Percentiles rank a stretch among this genome's conserved stretches.
phyloP scores from a whole-genome alignment of 83 land plant species.

The Diphasiastrum complanatum region DNA sequence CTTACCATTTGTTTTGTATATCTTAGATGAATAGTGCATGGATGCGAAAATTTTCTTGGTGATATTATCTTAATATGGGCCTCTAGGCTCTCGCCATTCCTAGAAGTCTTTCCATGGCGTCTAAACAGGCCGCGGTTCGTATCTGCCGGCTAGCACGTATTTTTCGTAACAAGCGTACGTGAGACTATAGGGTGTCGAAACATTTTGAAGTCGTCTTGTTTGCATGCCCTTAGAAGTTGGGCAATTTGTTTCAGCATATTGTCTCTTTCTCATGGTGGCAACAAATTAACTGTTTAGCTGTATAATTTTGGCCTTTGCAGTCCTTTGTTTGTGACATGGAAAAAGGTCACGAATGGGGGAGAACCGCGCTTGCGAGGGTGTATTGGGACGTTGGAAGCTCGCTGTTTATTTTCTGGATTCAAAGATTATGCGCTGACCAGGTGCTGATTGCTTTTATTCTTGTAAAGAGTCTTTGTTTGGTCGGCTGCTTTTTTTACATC shows the following conservation, averaged over 20 bases:
- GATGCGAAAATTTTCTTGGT: too few species aligned
- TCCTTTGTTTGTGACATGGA: conserved; percentile 99
- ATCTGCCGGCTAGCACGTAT: too few species aligned
- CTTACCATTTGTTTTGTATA: too few species aligned
- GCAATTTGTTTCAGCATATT: not conserved
- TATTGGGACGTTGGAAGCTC: conserved; percentile 97
- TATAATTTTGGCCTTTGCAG: conserved; percentile 40
- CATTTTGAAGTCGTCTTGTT: too few species aligned
- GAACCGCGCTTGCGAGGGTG: conserved; percentile 98
- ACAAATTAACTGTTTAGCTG: not conserved
- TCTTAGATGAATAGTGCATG: too few species aligned
- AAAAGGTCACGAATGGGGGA: conserved; percentile 83
- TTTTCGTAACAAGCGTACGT: too few species aligned
- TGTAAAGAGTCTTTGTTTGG: not conserved
- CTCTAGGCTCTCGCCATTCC: too few species aligned
- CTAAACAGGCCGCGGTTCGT: too few species aligned
- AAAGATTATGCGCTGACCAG: conserved; percentile 97
- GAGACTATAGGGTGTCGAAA: too few species aligned
- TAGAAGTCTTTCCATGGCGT: too few species aligned
- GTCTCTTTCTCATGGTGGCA: not conserved
- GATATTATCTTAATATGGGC: too few species aligned
- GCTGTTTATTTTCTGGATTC: conserved; percentile 74
- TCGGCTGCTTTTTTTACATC: not conserved
- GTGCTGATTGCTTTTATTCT: conserved; percentile 23
- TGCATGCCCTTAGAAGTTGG: not conserved